Percentiles rank a stretch among this genome's conserved stretches.
These are phyloP conservation scores for Obba rivulosa DNA, from an alignment of 768 basidiomycete genomes.

Conservation along the genomic window DNA sequence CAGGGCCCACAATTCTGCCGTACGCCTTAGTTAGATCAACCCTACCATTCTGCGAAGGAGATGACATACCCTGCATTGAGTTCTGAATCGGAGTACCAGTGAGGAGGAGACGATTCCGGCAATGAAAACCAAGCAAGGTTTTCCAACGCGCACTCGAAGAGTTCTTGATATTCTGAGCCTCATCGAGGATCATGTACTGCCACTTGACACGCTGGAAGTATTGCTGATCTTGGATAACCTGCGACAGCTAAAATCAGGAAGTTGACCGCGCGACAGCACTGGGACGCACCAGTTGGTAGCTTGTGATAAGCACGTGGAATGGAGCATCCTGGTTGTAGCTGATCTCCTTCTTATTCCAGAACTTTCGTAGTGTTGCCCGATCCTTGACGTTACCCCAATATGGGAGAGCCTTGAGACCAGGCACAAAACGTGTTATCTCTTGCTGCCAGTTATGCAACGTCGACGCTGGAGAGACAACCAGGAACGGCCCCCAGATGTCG, in stretches of 20 bases:
- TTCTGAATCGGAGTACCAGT: conserved; percentile 99
- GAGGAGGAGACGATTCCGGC: conserved; percentile 88
- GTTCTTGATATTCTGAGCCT: conserved; percentile 99
- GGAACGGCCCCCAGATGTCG: conserved; percentile 98
- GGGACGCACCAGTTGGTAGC: conserved; percentile 81
- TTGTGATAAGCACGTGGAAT: conserved; percentile 95
- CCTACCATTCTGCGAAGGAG: background rate
- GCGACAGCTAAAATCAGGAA: background rate
- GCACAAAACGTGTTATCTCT: conserved; percentile 94
- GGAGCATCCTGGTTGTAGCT: conserved; percentile 93
- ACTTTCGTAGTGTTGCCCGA: conserved; percentile 87
- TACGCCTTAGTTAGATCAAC: background rate
- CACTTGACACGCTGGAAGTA: conserved; percentile 97
- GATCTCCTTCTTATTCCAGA: conserved; percentile 98
- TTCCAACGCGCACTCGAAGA: conserved; percentile 96
- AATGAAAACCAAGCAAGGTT: conserved; percentile 91
- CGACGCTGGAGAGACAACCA: conserved; percentile 95
- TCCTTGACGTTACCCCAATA: conserved; percentile 99
- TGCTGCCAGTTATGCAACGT: conserved; percentile 99
- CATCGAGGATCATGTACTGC: conserved; percentile 99
- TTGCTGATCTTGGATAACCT: conserved; percentile 95
- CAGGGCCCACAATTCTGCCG: conserved; percentile 97
- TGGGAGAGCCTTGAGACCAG: conserved; percentile 87
- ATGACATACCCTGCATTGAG: conserved; percentile 87
- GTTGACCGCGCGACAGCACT: background rate